These are phyloP conservation scores for Picea sitchensis DNA, from an alignment of 75 land plant genomes.

Conservation along the genomic window DNA sequence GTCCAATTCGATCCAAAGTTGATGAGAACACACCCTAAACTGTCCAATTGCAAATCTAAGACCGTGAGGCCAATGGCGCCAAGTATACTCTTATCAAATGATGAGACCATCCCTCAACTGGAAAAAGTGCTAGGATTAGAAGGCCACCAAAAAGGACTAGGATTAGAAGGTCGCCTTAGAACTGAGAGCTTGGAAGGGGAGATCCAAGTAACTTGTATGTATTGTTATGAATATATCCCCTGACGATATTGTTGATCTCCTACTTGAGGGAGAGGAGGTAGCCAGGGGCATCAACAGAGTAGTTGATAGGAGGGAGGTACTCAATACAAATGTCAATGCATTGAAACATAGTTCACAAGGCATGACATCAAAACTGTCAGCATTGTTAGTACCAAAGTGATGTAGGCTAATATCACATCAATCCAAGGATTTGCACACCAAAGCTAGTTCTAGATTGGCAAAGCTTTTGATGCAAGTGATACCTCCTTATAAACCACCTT, in stretches of 20 bases:
- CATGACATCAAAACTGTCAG: no score
- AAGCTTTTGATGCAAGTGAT: no score
- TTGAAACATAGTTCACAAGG: no score
- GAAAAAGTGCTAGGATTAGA: background rate
- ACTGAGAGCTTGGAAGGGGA: background rate
- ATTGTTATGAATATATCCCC: background rate
- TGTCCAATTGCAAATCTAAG: background rate
- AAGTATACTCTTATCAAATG: no score
- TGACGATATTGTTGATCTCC: background rate
- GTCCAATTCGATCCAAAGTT: background rate
- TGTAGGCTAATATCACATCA: no score
- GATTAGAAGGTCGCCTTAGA: background rate
- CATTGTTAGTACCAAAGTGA: no score
- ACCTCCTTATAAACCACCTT: no score
- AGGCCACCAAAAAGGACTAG: background rate
- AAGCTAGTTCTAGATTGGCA: no score
- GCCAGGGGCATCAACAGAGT: background rate
- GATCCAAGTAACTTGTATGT: conserved; percentile 1
- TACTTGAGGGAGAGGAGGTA: background rate
- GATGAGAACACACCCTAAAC: background rate
- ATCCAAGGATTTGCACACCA: no score
- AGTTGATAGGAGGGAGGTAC: no score
- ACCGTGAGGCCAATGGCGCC: no score
- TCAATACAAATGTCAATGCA: no score
- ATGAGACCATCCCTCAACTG: background rate